Evolutionary conservation across 768 basidiomycete genomes (phyloP).

Genomic region (Strobilomyces echinocephalus): DNA sequence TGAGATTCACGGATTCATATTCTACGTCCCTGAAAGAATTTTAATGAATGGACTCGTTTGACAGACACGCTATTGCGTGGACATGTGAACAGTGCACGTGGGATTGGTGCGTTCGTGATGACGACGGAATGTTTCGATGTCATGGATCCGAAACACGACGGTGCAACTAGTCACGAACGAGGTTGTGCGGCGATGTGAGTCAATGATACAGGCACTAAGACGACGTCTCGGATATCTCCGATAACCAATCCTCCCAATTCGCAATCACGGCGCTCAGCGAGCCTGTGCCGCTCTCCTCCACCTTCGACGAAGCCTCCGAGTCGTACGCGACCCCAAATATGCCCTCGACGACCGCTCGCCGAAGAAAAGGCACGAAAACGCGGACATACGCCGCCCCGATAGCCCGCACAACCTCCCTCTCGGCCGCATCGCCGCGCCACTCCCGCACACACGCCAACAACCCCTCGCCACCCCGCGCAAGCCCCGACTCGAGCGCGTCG

Average conservation of each 20-base stretch:
- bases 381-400: conserved; percentile 55
- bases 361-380: conserved; percentile 66
- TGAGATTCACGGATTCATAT: not conserved
- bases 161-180: not conserved
- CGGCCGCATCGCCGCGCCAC: conserved; percentile 33
- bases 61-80: not conserved
- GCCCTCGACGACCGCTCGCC: conserved; percentile 67
- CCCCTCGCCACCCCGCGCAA: conserved; percentile 42
- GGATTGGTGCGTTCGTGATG: not conserved
- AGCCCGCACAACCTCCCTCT: conserved; percentile 39
- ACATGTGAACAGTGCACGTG: not conserved
- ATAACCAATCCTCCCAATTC: conserved; percentile 31
- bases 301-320: not conserved
- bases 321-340: conserved; percentile 50
- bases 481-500: conserved; percentile 44
- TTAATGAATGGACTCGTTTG: not conserved
- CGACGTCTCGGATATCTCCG: conserved; percentile 11
- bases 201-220: not conserved
- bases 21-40: not conserved
- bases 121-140: not conserved
- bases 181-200: not conserved
- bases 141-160: not conserved
- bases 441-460: conserved; percentile 44
- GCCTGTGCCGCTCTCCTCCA: not conserved
- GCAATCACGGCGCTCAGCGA: conserved; percentile 9